Base-by-base conservation (phyloP, 305 asterid genomes). In the Solanum hybrid region DNA sequence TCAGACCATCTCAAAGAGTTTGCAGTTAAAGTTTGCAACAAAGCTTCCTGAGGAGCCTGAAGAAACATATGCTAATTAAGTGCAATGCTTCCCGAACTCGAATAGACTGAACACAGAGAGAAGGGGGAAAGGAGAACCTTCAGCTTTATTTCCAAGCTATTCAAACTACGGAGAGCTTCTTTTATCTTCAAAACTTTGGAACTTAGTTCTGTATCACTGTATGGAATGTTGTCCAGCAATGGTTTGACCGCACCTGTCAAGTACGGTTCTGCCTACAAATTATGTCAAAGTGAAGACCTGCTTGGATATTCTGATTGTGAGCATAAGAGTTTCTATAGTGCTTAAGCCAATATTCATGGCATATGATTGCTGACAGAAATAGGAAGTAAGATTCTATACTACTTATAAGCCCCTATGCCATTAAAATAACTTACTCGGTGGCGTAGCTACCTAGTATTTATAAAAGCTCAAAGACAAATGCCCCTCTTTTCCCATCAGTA, bases 71-170 rank as follows among this genome's bases (percentile, higher is more conserved):
- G 88, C 26, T 38, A 61, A 29, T 68, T 51, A n/a, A 72, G 41
- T 17, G 70, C 10, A 38, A 79, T 83, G 79, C 45, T 61, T 51
- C 29, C 79, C 7, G 15, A 29, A 10, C 79, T 41, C 15, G 14
- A 34, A 41, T 31, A 65, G 82, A 70, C 33, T 10, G 22, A 24
- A 45, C 24, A 65, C 32, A 36, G 87, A 87, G 11, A 88, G 91
- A 87, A 90, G 88, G 91, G 81, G 81, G 89, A 88, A 76, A 91
- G 87, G 72, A 92, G 92, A 90, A 95, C 99, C 98, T 96, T 95
- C 94, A 97, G 91, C 93, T 96, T 97, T 91, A 97, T 95, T 94
- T 96, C 98, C 93, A 97, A 92, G 92, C 92, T 93, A 92, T 94
- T 97, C 93, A 96, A 91, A 93, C 88, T 93, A n/a, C 70, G 90